Conservation (phyloP, 768 basidiomycete genomes). For the Collybiopsis luxurians region DNA sequence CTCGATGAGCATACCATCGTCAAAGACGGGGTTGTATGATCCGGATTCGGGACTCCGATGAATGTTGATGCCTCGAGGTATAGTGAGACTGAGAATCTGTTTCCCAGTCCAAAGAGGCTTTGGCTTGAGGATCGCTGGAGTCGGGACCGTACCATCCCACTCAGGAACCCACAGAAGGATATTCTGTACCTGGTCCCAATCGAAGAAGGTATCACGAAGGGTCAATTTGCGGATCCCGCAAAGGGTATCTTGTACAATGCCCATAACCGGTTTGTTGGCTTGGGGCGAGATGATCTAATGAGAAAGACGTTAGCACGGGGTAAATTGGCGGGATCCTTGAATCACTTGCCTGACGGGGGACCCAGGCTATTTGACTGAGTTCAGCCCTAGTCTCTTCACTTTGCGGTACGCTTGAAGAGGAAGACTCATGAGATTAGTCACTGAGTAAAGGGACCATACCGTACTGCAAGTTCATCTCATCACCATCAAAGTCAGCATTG, state of each 20-base stretch:
- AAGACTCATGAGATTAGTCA: constrained; percentile 10
- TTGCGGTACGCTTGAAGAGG: constrained; percentile 89
- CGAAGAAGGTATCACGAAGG: constrained; percentile 92
- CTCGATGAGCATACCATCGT: constrained; percentile 95
- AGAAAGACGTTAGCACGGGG: too few species aligned
- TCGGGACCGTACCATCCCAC: constrained; percentile 95
- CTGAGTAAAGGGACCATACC: constrained; percentile 29
- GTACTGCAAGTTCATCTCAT: constrained; percentile 99
- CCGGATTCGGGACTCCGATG: constrained; percentile 77
- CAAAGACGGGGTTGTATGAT: constrained; percentile 77
- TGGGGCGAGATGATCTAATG: constrained; percentile 95
- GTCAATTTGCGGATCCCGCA: constrained; percentile 98
- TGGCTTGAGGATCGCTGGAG: constrained; percentile 93
- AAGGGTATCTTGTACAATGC: constrained; percentile 97
- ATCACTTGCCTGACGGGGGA: constrained; percentile 79
- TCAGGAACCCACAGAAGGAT: constrained; percentile 97
- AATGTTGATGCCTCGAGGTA: constrained; percentile 97
- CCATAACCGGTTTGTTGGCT: constrained; percentile 99
- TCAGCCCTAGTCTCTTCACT: constrained; percentile 98
- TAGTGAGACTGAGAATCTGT: constrained; percentile 88
- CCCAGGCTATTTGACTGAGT: constrained; percentile 96
- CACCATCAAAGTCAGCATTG: constrained; percentile 99
- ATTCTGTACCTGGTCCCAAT: constrained; percentile 95
- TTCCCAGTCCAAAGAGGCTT: constrained; percentile 99
- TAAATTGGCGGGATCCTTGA: not conserved